Base-by-base conservation (phyloP, 2,329 filamentous ascomycete species). In the Cladophialophora exuberans region DNA sequence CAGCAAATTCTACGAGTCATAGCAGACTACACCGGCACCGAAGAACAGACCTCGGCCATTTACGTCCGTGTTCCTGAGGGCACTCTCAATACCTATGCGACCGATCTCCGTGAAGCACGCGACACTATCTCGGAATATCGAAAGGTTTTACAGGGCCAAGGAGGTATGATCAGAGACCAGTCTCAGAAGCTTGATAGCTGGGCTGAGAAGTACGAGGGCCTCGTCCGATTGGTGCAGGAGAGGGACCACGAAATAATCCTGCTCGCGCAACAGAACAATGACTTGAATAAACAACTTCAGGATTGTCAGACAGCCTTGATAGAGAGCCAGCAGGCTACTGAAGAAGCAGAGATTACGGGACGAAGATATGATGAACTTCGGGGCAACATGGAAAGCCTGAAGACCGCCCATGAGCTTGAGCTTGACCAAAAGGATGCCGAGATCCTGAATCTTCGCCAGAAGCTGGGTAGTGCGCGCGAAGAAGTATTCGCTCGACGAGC, bases 381-480 rank as follows among this genome's bases (percentile, higher is more conserved):
- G 15, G 52, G 48, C 9, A 49, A 50, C 30, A 54, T 58, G 58
- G 30, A 54, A 10, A 61, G 52, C 36, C 26, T 56, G 18, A 52
- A 58, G 11, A 44, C 56, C 17, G 55, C 52, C 43, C 55, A 61
- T 33, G 42, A 44, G 6, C 44, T 61, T 33, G 58, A 61, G 31
- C 20, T 61, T 22, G 58, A 53, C 13, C 55, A 58, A 43, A 48
- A 52, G 22, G 58, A 61, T 20, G 48, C 44, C n/a, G 54, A 61
- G 30, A 58, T 56, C 26, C 38, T 48, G 15, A 50, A 48, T 11
- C 52, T 61, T 17, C 54, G 52, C n/a, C 55, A 58, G 35, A 61
- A 58, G 33, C 41, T 61, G 31, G 54, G 58, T 11, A 60, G 54
- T 49, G 54, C 58, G 18, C 58, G 54, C 30, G 58, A 60, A 48